A percentile compares a stretch with the other conserved stretches of the same genome.
phyloP scores from a whole-genome alignment of 495 filamentous ascomycete genomes.

The Talaromyces wortmannii region DNA sequence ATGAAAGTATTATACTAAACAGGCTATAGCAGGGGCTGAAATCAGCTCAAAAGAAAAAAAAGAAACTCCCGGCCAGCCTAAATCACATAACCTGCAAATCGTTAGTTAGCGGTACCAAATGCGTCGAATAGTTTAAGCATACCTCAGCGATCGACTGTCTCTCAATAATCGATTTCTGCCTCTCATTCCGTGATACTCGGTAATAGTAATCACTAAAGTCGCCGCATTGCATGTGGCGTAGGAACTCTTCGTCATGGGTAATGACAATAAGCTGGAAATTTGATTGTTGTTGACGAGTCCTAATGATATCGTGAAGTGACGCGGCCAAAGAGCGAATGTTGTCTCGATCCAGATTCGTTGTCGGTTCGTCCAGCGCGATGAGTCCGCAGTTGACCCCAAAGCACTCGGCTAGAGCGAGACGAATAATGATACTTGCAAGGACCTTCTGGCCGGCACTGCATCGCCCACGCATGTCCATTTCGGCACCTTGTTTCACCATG shows the following conservation, averaged over 20 bases:
- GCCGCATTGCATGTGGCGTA: conserved; percentile 86
- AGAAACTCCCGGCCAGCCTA: neutral
- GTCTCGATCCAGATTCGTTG: conserved; percentile 91
- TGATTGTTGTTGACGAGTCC: conserved; percentile 69
- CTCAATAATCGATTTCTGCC: conserved; percentile 82
- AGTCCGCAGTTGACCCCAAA: conserved; percentile 95
- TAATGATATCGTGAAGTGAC: conserved; percentile 82
- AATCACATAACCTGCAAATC: neutral
- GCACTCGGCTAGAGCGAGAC: conserved; percentile 90
- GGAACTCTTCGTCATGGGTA: conserved; percentile 97
- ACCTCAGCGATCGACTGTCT: conserved; percentile 60
- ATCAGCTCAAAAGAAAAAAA: neutral
- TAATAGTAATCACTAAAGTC: conserved; percentile 93
- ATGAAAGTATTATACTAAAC: too few relatives aligned
- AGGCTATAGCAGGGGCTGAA: too few relatives aligned
- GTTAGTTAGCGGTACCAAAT: neutral
- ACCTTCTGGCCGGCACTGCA: conserved; percentile 97
- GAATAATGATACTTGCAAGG: conserved; percentile 95
- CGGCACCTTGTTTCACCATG: conserved; percentile 94
- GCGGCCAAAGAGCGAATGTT: conserved; percentile 87
- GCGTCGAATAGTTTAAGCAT: neutral
- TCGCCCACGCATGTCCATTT: conserved; percentile 99
- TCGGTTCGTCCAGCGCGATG: conserved; percentile 96
- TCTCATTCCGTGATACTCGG: conserved; percentile 72
- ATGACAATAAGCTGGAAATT: conserved; percentile 99